Conservation (phyloP, 139 green algal species). For the Tetradesmus obliquus region DNA sequence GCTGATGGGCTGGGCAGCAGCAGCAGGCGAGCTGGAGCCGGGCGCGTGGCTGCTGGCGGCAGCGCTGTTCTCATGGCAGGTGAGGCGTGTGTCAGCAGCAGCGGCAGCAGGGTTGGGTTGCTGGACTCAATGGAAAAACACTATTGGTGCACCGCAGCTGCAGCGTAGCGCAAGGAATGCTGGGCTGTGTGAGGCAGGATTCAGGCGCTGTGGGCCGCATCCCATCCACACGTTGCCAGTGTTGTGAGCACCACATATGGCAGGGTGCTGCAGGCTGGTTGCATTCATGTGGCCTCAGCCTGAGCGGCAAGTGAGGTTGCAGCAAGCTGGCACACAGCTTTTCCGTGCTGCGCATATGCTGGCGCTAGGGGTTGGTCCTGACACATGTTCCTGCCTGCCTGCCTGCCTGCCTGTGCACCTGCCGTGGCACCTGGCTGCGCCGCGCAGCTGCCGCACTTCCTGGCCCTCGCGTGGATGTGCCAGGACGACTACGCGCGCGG, state of each 20-base stretch:
- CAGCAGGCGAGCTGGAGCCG: constrained; percentile 65
- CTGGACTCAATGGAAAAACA: not conserved
- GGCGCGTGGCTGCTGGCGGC: constrained; percentile 81
- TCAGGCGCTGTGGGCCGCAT: not conserved
- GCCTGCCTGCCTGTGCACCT: not conserved
- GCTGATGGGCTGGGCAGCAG: constrained; percentile 97
- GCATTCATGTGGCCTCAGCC: too few relatives aligned
- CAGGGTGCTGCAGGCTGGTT: not conserved
- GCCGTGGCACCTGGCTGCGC: not conserved
- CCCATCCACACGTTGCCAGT: too few relatives aligned
- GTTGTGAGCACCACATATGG: not conserved
- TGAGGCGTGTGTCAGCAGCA: not conserved
- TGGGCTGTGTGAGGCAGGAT: not conserved
- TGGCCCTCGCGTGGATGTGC: constrained; percentile 96
- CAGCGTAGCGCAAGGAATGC: too few relatives aligned
- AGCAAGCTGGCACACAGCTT: too few relatives aligned
- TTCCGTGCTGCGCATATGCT: too few relatives aligned
- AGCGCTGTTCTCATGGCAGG: constrained; percentile 94
- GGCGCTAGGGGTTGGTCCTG: too few relatives aligned
- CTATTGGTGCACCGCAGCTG: too few relatives aligned
- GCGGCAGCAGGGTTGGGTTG: not conserved
- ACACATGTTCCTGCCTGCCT: not conserved
- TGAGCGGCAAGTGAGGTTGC: too few relatives aligned
- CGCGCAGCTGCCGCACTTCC: constrained; percentile 97
- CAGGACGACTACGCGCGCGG: constrained; percentile 90